Percentiles rank a stretch among this genome's conserved stretches.
Evolutionary conservation across 106 monocot genomes (phyloP).

Genomic region (Platanthera zijinensis): DNA sequence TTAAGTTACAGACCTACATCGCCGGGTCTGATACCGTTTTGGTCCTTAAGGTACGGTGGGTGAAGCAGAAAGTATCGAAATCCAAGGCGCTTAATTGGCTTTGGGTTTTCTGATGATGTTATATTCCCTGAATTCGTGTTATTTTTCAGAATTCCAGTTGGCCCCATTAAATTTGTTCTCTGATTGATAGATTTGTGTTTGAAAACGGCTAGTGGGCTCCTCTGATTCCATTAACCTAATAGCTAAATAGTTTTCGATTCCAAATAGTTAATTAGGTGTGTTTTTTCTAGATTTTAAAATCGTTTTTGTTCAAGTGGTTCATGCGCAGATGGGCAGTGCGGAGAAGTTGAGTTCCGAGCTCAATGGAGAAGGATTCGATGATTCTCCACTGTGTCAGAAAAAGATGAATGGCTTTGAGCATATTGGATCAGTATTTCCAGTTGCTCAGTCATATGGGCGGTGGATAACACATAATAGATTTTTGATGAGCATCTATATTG

Average conservation of each 20-base stretch:
- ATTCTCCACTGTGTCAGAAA: constrained; percentile 11
- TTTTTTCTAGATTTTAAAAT: background rate
- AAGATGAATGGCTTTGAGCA: constrained; percentile 56
- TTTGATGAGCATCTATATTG: constrained; percentile 47
- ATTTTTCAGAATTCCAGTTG: background rate
- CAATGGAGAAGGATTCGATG: background rate
- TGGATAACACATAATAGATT: constrained; percentile 23
- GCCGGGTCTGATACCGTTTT: background rate
- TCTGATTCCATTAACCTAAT: background rate
- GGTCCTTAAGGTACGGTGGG: background rate
- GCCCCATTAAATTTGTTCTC: background rate
- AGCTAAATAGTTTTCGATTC: background rate
- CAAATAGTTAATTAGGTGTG: background rate
- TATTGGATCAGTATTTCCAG: constrained; percentile 47
- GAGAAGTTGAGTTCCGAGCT: constrained; percentile 3
- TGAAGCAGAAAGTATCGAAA: background rate
- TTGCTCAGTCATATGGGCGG: constrained; percentile 30
- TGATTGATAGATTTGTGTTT: background rate
- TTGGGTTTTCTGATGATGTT: background rate
- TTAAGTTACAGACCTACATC: background rate
- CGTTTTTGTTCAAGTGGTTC: background rate
- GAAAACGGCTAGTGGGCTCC: background rate
- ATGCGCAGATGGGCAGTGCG: background rate
- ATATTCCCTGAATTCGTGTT: background rate
- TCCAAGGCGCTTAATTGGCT: background rate